Base-by-base conservation (phyloP, 2,329 filamentous ascomycete species). In the Bipolaris zeicola region DNA sequence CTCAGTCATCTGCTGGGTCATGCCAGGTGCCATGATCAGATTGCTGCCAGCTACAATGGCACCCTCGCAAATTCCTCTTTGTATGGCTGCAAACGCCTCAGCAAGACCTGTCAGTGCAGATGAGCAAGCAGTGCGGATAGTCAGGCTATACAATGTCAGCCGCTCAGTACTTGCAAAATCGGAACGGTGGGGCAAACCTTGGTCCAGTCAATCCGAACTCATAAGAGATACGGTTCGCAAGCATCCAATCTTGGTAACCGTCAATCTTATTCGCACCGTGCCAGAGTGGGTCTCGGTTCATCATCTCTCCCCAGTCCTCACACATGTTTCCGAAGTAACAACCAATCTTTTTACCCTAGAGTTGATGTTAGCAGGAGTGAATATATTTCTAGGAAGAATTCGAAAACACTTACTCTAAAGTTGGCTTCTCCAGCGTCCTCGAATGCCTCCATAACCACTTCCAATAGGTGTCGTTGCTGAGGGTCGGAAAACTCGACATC, bases 241-340 rank as follows among this genome's bases (percentile, higher is more conserved):
- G 11, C 39, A 61, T 53, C 24, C 66, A 66, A 34, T 70, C 67
- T 3, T 50, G 43, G 3, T 48, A 36, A 1, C 63, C 60, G 3
- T 22, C n/a, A 6, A 68, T 38, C 3, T 44, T 22, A 39, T 70
- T 60, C 6, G 38, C 11, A 6, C 58, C 60, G 10, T 26, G 37
- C 5, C 33, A 16, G 3, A 31, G 48, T 18, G 38, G 22, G 14
- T 58, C 55, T 13, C 31, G 16, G 1, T 10, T 16, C 6, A 16
- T 13, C 26, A 62, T 48, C 4, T 64, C 57, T 3, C 34, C 10
- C 63, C 64, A 65, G 38, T 69, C 66, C n/a, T 73, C 64, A 13
- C 62, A 62, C 37, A 68, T 71, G 14, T n/a, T 56, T 1, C 74
- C 74, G 0, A 75, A 56, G 50, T 72, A 76, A 59, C 65, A 41